Percentiles rank a stretch among this genome's conserved stretches.
Evolutionary conservation across 2,329 filamentous ascomycete species (phyloP).

Genomic region (Tolypocladium guangdongense): DNA sequence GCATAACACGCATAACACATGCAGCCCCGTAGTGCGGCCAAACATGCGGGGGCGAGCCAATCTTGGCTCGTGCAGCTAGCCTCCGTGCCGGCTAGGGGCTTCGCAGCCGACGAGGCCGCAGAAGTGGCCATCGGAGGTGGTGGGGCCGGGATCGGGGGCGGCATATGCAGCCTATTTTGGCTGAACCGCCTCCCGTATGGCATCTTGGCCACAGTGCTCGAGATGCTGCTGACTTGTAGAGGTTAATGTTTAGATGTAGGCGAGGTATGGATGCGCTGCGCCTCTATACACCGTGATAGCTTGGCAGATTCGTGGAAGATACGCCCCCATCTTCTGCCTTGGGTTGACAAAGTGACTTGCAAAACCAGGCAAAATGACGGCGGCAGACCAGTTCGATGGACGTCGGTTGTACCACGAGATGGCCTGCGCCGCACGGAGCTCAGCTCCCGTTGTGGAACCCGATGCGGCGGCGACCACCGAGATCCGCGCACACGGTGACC

Average conservation of each 20-base stretch:
- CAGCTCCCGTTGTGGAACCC: neutral
- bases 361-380: too few species aligned
- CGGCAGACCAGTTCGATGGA: neutral
- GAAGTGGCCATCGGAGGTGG: neutral
- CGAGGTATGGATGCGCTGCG: too few species aligned
- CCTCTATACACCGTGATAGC: too few species aligned
- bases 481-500: neutral
- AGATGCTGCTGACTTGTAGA: too few species aligned
- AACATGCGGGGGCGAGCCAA: neutral
- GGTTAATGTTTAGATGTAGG: too few species aligned
- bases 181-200: too few species aligned
- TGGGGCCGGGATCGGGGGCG: neutral
- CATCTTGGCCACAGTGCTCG: neutral
- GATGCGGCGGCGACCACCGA: slow-evolving; percentile 1
- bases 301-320: too few species aligned
- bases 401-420: too few species aligned
- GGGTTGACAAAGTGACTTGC: too few species aligned
- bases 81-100: neutral
- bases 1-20: neutral
- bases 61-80: neutral
- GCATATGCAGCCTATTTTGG: neutral
- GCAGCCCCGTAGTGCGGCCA: neutral
- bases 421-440: neutral
- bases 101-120: neutral
- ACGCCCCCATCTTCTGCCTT: too few species aligned